Conservation (phyloP, 2,329 filamentous ascomycete genomes). For the Cylindrodendrum hubeiense region DNA sequence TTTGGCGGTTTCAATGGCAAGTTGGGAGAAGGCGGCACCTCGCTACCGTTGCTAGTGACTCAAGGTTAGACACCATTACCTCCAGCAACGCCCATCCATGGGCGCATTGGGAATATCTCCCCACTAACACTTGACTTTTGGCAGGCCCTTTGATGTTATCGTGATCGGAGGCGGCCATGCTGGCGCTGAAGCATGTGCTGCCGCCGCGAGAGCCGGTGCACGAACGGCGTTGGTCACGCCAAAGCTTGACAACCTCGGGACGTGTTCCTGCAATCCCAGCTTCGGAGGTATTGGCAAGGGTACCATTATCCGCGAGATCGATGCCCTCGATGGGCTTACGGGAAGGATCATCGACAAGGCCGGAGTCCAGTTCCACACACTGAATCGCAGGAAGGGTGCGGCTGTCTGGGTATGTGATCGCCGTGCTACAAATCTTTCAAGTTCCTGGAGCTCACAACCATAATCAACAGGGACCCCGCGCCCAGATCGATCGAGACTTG, state of each 20-base stretch:
- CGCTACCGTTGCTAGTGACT: constrained; percentile 47
- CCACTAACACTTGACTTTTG: constrained; percentile 28
- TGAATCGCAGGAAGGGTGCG: constrained; percentile 91
- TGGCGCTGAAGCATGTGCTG: constrained; percentile 92
- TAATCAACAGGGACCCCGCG: constrained; percentile 76
- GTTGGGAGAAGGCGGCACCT: constrained; percentile 38
- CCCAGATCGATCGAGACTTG: constrained; percentile 91
- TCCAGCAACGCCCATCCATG: not conserved
- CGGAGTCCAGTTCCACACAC: constrained; percentile 90
- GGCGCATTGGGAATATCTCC: not conserved
- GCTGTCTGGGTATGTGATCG: constrained; percentile 80
- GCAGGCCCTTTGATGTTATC: constrained; percentile 86
- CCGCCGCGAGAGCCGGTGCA: constrained; percentile 89
- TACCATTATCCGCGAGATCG: constrained; percentile 94
- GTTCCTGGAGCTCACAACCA: constrained; percentile 5
- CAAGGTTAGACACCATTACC: constrained; percentile 41
- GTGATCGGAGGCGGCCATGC: constrained; percentile 97
- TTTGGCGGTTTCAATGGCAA: constrained; percentile 34
- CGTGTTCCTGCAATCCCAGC: constrained; percentile 96
- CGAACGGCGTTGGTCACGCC: constrained; percentile 92
- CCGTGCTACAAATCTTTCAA: not conserved
- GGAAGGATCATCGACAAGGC: constrained; percentile 93
- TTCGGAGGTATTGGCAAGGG: constrained; percentile 99
- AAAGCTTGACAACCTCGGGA: constrained; percentile 87
- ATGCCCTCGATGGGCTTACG: constrained; percentile 91